Base-by-base conservation (phyloP, 371 early-diverging fungal genomes). In the Lichtheimia hyalospora region DNA sequence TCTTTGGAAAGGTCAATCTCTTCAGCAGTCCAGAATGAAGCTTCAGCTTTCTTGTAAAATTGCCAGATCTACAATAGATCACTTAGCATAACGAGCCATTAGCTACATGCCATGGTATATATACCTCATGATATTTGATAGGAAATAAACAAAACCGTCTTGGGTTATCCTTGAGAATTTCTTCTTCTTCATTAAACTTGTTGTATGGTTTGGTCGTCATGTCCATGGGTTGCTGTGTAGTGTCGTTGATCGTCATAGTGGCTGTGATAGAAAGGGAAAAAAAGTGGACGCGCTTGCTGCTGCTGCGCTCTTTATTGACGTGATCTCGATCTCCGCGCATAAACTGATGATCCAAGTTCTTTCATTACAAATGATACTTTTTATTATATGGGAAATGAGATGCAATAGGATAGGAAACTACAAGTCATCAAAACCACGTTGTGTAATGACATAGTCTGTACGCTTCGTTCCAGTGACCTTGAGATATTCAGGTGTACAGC, bases 21-120 rank as follows among this genome's bases (percentile, higher is more conserved):
- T 75, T 99, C 99, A 24, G 92, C 99, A 2, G 98, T 99, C 99
- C 99, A 99, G 89, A 99, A 99, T 16, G 93, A 92, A 6, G 98
- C 97, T 69, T 96, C 98, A 61, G 99, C 99, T 81, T 99, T 98
- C 77, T 99, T 99, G 89, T 99, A 99, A 87, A 98, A 90, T 62
- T 94, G 88, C 99, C 99, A 99, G 66, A 98, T 91, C 89, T 89
- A 65, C 5, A 58, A 53, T 4, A 5, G 51, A 25, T 15, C 15
- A 15, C 12, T 43, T 56, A 18, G 34, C 34, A 34, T 34, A 34
- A 34, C 6, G 34, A 41, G 21, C 20, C 25, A 2, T 44, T 46
- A 20, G 20, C 12, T 27, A 39, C 15, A 51, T 18, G 10, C 7
- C 54, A 16, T 39, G 1, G 43, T 2, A 39, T 20, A 6, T 48